Percentiles rank a stretch among this genome's conserved stretches.
Conservation (phyloP, 1,284 basidiomycete species). For the Xanthoconium separans region DNA sequence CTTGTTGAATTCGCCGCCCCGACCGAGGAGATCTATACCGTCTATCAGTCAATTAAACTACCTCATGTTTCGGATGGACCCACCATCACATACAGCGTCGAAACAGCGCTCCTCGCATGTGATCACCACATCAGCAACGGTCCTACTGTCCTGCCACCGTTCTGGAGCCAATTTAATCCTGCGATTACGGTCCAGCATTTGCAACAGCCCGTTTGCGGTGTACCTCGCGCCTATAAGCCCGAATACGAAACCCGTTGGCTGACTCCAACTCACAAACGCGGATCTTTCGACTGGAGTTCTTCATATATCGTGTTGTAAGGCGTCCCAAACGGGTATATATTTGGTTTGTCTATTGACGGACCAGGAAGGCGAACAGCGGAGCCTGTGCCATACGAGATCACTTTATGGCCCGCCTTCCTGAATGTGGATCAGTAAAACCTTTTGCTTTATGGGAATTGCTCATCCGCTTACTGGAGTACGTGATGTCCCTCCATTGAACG, state of each 20-base stretch:
- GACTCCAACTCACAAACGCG: constrained; percentile 63
- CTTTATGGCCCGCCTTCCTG: constrained; percentile 86
- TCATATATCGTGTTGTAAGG: constrained; percentile 96
- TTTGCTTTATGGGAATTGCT: constrained; percentile 33
- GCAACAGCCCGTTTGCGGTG: constrained; percentile 92
- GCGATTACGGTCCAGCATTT: constrained; percentile 97
- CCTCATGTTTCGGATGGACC: constrained; percentile 27
- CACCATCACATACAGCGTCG: constrained; percentile 97
- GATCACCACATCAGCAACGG: constrained; percentile 92
- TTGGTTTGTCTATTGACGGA: constrained; percentile 95
- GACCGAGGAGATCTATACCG: constrained; percentile 74
- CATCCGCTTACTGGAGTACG: constrained; percentile 75
- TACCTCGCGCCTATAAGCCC: constrained; percentile 56
- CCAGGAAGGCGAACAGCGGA: constrained; percentile 96
- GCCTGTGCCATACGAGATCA: constrained; percentile 94
- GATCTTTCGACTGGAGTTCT: constrained; percentile 87
- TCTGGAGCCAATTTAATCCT: constrained; percentile 92
- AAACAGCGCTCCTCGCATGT: constrained; percentile 99
- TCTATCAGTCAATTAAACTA: constrained; percentile 14
- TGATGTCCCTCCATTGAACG: constrained; percentile 99
- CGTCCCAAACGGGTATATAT: constrained; percentile 98
- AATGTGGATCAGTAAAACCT: constrained; percentile 9
- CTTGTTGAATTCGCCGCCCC: constrained; percentile 91
- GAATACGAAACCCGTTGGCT: constrained; percentile 1
- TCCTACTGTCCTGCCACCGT: constrained; percentile 91